Evolutionary conservation across 176 grass and related monocot genomes (phyloP).

Genomic region (Bothriochloa decipiens): DNA sequence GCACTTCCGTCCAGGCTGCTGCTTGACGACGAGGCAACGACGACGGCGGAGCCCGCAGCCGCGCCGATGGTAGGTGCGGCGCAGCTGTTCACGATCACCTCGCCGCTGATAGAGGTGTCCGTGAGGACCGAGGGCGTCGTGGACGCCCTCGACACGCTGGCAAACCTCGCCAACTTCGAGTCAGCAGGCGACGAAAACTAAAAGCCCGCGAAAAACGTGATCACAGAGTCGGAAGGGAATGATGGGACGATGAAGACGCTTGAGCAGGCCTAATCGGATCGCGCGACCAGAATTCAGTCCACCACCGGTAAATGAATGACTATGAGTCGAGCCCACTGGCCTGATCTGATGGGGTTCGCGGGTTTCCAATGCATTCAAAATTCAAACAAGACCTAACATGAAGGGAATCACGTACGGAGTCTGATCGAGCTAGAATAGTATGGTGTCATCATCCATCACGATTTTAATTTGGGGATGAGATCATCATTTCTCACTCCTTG

Average conservation of each 20-base stretch:
- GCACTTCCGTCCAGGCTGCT: conserved; percentile 47
- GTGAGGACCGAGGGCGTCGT: conserved; percentile 56
- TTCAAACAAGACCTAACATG: not conserved
- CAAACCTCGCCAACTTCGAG: conserved; percentile 53
- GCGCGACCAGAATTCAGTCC: not conserved
- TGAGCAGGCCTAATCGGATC: conserved; percentile 29
- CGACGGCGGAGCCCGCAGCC: not conserved
- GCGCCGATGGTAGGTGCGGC: conserved; percentile 49
- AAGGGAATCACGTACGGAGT: not conserved
- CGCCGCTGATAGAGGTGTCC: conserved; percentile 76
- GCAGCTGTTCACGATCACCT: conserved; percentile 63
- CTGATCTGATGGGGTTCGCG: not conserved
- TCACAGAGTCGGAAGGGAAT: not conserved
- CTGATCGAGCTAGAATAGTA: not conserved
- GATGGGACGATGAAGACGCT: conserved; percentile 19
- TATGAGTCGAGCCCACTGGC: conserved; percentile 16
- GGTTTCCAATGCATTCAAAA: not conserved
- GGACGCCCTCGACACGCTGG: conserved; percentile 64
- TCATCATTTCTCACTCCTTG: not conserved
- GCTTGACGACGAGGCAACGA: conserved; percentile 9
- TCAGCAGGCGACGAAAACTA: conserved; percentile 42
- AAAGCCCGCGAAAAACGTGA: conserved; percentile 38
- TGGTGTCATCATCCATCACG: not conserved
- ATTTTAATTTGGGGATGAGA: not conserved
- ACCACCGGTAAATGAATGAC: not conserved